A percentile compares a stretch with the other conserved stretches of the same genome.
phyloP scores from a whole-genome alignment of 228 moss, liverwort and hornwort species.

The Sphagnum fallax region DNA sequence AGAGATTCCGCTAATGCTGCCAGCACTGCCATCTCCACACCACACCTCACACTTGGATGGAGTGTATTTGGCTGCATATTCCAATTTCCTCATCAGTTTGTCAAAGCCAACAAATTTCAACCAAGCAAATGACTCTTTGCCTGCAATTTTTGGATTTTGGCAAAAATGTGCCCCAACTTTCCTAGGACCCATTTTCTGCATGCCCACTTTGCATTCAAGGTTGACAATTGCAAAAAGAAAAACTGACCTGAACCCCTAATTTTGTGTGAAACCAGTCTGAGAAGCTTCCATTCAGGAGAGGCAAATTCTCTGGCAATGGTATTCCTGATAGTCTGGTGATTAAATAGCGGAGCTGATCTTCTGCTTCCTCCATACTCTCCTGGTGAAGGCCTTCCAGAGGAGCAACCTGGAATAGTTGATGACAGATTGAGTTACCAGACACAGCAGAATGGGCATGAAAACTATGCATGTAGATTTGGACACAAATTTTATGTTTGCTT shows the following conservation, averaged over 20 bases:
- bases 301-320: constrained; percentile 38
- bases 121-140: background rate
- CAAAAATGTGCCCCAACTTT: too few species aligned
- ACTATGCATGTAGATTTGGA: background rate
- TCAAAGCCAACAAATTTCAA: background rate
- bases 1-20: constrained; percentile 60
- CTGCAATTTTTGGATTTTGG: too few species aligned
- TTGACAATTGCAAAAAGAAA: too few species aligned
- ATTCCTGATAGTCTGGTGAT: constrained; percentile 62
- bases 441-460: too few species aligned
- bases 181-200: too few species aligned
- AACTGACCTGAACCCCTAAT: constrained; percentile 51
- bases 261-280: constrained; percentile 55
- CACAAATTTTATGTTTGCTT: too few species aligned
- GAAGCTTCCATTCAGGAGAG: constrained; percentile 76
- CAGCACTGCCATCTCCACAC: constrained; percentile 84
- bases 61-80: constrained; percentile 43
- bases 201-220: too few species aligned
- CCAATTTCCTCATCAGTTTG: background rate
- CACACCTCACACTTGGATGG: constrained; percentile 74
- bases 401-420: constrained; percentile 41
- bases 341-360: constrained; percentile 68
- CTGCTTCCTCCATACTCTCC: constrained; percentile 72
- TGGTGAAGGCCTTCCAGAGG: constrained; percentile 78
- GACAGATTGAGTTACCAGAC: background rate